Percentiles rank a stretch among this genome's conserved stretches.
Conservation (phyloP, 805 yeast genomes). For the fission yeast (Schizosaccharomyces pombe) region DNA sequence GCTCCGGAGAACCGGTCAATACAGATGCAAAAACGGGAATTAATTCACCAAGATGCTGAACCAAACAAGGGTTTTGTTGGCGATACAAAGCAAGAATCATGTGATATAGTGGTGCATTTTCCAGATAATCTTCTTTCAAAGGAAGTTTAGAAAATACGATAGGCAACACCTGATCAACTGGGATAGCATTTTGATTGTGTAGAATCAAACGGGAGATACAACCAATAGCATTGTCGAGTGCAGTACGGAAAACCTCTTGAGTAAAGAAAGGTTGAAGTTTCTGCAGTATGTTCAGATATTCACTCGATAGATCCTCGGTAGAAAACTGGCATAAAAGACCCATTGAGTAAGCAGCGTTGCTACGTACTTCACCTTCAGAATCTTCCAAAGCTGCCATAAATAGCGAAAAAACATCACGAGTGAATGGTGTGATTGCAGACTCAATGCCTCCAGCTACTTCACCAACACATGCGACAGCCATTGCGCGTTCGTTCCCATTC, state of each 20-base stretch:
- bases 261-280: constrained; percentile 47
- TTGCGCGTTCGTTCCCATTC: constrained; percentile 51
- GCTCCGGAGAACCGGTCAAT: constrained; percentile 25
- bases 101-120: constrained; percentile 72
- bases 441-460: constrained; percentile 65
- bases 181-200: constrained; percentile 47
- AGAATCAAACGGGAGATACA: constrained; percentile 83
- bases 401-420: constrained; percentile 44
- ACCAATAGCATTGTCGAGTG: constrained; percentile 75
- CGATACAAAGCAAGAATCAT: constrained; percentile 48
- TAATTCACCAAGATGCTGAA: constrained; percentile 19
- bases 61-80: constrained; percentile 30
- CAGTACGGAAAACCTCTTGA: constrained; percentile 31
- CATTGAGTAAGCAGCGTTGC: constrained; percentile 88
- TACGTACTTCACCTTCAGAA: constrained; percentile 60
- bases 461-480: constrained; percentile 73
- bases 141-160: constrained; percentile 59
- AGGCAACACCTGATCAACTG: constrained; percentile 55
- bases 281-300: constrained; percentile 45
- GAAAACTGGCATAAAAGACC: constrained; percentile 44
- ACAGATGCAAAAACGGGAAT: constrained; percentile 46
- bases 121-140: constrained; percentile 69
- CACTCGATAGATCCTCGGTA: constrained; percentile 33
- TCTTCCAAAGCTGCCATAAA: constrained; percentile 46
- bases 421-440: constrained; percentile 33